Percentiles rank a stretch among this genome's conserved stretches.
These are phyloP conservation scores for Rubroboletus satanas DNA, from an alignment of 768 basidiomycete species.

Conservation along the genomic window DNA sequence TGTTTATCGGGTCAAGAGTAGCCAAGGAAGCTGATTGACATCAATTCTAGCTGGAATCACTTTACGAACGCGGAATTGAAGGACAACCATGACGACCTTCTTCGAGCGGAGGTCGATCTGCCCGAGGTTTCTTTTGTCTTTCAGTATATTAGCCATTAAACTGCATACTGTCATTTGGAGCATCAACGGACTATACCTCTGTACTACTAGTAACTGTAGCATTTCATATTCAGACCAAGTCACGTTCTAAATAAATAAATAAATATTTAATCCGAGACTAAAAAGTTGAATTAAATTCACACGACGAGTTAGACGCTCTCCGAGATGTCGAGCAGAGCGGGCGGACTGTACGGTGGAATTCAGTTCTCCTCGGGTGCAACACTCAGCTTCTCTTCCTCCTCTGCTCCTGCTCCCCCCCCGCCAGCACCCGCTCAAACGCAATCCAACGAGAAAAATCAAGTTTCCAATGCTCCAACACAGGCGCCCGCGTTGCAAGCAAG, in stretches of 20 bases:
- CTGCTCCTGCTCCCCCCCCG: constrained; percentile 28
- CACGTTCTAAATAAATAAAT: too few relatives aligned
- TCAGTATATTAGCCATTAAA: constrained; percentile 88
- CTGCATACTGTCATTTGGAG: not conserved
- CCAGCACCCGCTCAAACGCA: constrained; percentile 18
- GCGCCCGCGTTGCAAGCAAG: constrained; percentile 25
- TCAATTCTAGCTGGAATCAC: constrained; percentile 83
- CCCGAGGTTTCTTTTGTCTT: constrained; percentile 92
- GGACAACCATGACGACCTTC: constrained; percentile 91
- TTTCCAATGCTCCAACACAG: constrained; percentile 17
- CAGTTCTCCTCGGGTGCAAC: constrained; percentile 73
- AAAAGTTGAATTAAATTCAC: constrained; percentile 9
- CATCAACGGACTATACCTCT: constrained; percentile 10
- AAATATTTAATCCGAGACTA: too few relatives aligned
- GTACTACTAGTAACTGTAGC: not conserved
- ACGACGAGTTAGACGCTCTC: constrained; percentile 19
- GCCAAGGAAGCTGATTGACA: not conserved
- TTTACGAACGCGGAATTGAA: constrained; percentile 85
- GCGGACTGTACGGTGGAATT: constrained; percentile 83
- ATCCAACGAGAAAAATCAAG: constrained; percentile 18
- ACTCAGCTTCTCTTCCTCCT: constrained; percentile 42
- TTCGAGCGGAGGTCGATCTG: constrained; percentile 82
- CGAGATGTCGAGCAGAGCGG: constrained; percentile 73
- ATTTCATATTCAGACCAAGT: not conserved
- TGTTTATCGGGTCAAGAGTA: constrained; percentile 20